Base-by-base conservation (phyloP, 164 flowering plant species). In the Vitis amurensis region DNA sequence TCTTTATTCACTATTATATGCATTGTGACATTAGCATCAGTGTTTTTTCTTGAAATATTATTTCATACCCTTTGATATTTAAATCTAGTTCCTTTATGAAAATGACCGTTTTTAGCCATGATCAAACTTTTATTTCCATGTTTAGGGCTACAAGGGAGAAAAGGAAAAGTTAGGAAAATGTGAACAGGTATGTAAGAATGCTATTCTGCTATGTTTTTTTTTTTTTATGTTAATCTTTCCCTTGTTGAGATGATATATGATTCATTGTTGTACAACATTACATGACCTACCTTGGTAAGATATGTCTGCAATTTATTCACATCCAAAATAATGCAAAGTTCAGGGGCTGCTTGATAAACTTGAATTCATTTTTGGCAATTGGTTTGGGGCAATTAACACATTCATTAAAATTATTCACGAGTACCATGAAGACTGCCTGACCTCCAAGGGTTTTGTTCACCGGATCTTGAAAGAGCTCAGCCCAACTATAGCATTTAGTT, bases 61-160 rank as follows among this genome's bases (percentile, higher is more conserved):
- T 56, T 56, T 56, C 27, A 16, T 56, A 56, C 9, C 59, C 59
- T 16, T 59, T 2, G 14, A 59, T 59, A 8, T 30, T 6, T 37
- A 3, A 37, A 37, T 50, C 19, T 15, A 27, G 57, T 11, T 69
- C 3, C 8, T 49, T 4, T 59, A 27, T 23, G 16, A 13, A 5
- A 47, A 27, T 17, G 6, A 1, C n/a, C 2, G 4, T 11, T 23
- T 58, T 19, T 12, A 30, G 19, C 14, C 29, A 11, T 57, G 58
- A 27, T 61, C 50, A n/a, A 2, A 47, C 15, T 64, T 27, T 37
- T 71, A 10, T 49, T 71, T 51, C 44, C 55, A 51, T 67, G 17
- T 73, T 50, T 84, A 88, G 92, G 81, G 86, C 50, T 89, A 87
- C 68, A 83, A 71, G 44, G 93, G 91, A 66, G 89, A 84, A 3